Conservation (phyloP, 1,139 yeast genomes). For the Magnusiomyces paraingens region DNA sequence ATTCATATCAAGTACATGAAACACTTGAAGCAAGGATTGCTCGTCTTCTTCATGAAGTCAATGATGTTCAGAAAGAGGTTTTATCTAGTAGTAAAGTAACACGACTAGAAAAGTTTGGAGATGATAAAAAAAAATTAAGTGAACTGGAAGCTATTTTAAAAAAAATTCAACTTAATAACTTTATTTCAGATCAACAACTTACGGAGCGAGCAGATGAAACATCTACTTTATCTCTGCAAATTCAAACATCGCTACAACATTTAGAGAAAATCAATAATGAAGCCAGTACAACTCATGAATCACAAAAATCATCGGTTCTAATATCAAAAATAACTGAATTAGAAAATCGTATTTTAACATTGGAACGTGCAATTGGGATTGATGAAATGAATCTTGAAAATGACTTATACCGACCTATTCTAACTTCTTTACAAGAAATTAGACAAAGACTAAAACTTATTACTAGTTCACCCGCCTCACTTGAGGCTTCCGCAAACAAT, state of each 20-base stretch:
- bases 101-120: background rate
- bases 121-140: background rate
- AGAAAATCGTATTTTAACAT: slow-evolving; percentile 7
- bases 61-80: slow-evolving; percentile 7
- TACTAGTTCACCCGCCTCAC: slow-evolving; percentile 11
- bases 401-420: slow-evolving; percentile 7
- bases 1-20: slow-evolving; percentile 8
- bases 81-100: background rate
- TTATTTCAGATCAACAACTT: background rate
- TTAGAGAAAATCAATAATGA: background rate
- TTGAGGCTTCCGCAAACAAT: slow-evolving; percentile 11
- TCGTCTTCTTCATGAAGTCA: slow-evolving; percentile 10
- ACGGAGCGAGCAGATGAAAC: background rate
- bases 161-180: background rate
- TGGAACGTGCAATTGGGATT: slow-evolving; percentile 10
- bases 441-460: slow-evolving; percentile 9
- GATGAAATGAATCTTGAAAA: slow-evolving; percentile 7
- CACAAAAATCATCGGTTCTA: background rate
- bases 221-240: background rate
- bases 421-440: slow-evolving; percentile 8
- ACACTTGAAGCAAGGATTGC: slow-evolving; percentile 13
- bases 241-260: background rate
- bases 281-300: background rate
- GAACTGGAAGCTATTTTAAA: background rate
- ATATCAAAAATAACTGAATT: slow-evolving; percentile 4